Evolutionary conservation across 2,329 filamentous ascomycete genomes (phyloP).

Genomic region (Colletotrichum falcatum): DNA sequence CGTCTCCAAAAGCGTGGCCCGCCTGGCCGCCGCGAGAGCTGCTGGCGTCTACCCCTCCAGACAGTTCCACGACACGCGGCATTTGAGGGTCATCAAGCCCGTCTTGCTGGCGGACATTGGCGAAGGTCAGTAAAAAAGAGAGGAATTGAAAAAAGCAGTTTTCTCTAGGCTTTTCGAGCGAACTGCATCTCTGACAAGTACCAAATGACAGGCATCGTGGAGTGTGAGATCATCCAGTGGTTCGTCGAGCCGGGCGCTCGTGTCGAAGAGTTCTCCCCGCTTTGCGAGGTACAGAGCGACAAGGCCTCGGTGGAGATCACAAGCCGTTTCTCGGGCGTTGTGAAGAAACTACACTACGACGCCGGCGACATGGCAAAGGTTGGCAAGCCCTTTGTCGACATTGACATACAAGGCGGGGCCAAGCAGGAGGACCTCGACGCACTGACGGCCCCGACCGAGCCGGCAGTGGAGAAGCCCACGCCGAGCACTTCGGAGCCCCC

Average conservation of each 20-base stretch:
- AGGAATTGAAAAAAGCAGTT: background rate
- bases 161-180: background rate
- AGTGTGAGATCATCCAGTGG: slow-evolving; percentile 99
- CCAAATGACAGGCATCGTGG: slow-evolving; percentile 82
- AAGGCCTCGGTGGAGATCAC: slow-evolving; percentile 94
- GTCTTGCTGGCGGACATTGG: slow-evolving; percentile 88
- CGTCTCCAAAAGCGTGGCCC: slow-evolving; percentile 55
- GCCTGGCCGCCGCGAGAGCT: slow-evolving; percentile 50
- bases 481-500: slow-evolving; percentile 40
- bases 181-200: slow-evolving; percentile 33
- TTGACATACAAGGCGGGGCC: slow-evolving; percentile 87
- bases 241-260: slow-evolving; percentile 96
- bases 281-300: slow-evolving; percentile 98
- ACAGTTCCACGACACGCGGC: slow-evolving; percentile 64
- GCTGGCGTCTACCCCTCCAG: slow-evolving; percentile 51
- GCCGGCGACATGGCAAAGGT: slow-evolving; percentile 97
- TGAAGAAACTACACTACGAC: slow-evolving; percentile 96
- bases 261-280: slow-evolving; percentile 96
- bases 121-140: slow-evolving; percentile 68
- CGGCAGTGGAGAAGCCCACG: slow-evolving; percentile 44
- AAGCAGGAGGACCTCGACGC: slow-evolving; percentile 69
- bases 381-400: slow-evolving; percentile 93
- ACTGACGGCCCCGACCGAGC: slow-evolving; percentile 26
- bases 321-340: slow-evolving; percentile 92
- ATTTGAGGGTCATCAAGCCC: slow-evolving; percentile 74